Percentiles rank a stretch among this genome's conserved stretches.
Evolutionary conservation across 73 alveolate species (phyloP).

Genomic region (Breviolum minutum): DNA sequence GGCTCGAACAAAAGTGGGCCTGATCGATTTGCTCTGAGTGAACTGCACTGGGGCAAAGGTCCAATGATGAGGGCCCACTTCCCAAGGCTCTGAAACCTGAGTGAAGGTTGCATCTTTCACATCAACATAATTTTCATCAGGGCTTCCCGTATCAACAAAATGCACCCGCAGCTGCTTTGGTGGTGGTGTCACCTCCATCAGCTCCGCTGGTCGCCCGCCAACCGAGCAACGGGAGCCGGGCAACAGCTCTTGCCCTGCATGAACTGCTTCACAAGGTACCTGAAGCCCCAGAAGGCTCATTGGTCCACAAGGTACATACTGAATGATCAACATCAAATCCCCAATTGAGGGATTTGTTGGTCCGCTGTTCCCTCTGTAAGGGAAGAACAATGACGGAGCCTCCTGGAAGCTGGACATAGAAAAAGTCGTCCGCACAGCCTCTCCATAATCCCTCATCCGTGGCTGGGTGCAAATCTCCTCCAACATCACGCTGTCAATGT

Average conservation of each 20-base stretch:
- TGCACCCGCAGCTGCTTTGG: background rate
- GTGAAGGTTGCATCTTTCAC: background rate
- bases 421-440: background rate
- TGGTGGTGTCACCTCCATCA: conserved; percentile 22
- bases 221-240: conserved; percentile 13
- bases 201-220: background rate
- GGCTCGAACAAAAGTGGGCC: background rate
- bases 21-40: background rate
- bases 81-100: conserved; percentile 9
- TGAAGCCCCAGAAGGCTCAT: conserved; percentile 11
- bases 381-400: background rate
- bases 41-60: too few relatives aligned
- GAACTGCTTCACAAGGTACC: conserved; percentile 3
- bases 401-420: background rate
- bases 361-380: background rate
- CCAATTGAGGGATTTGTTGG: background rate
- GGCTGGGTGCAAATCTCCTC: background rate
- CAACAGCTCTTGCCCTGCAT: background rate
- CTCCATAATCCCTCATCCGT: background rate
- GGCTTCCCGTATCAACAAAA: background rate
- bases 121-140: background rate
- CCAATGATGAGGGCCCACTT: conserved; percentile 1
- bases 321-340: conserved; percentile 6
- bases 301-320: conserved; percentile 9
- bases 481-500: background rate